These are phyloP conservation scores for Xanthoconium separans DNA, from an alignment of 1,284 basidiomycete species.

Conservation along the genomic window DNA sequence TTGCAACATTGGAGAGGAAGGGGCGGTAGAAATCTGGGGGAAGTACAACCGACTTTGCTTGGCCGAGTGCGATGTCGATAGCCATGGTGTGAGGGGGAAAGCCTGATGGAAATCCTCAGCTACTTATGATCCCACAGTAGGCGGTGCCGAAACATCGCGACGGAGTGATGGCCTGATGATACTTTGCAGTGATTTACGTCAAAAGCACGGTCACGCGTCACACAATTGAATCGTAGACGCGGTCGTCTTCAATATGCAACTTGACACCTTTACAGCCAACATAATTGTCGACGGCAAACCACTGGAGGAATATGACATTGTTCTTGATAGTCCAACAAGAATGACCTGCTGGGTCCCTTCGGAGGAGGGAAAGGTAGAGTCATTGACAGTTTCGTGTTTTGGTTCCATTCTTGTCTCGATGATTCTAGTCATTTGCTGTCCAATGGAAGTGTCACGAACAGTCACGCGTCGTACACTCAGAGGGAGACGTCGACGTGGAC, in stretches of 20 bases:
- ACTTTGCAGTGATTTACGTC: too few relatives aligned
- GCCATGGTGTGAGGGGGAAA: too few relatives aligned
- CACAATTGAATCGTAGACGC: too few relatives aligned
- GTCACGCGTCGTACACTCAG: background rate
- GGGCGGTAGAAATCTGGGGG: conserved; percentile 50
- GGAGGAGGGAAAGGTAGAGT: conserved; percentile 17
- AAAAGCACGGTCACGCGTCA: background rate
- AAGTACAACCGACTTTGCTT: conserved; percentile 22
- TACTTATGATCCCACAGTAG: too few relatives aligned
- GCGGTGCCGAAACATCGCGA: too few relatives aligned
- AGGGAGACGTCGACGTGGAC: background rate
- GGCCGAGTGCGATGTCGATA: too few relatives aligned
- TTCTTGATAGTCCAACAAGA: background rate
- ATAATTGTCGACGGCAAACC: conserved; percentile 13
- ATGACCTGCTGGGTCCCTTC: conserved; percentile 23
- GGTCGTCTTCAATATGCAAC: conserved; percentile 14
- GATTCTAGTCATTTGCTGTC: conserved; percentile 14
- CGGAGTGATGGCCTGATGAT: too few relatives aligned
- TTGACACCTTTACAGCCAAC: conserved; percentile 11
- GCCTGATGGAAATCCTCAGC: too few relatives aligned
- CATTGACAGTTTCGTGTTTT: background rate
- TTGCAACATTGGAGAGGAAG: conserved; percentile 61
- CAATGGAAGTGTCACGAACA: conserved; percentile 8
- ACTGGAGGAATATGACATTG: conserved; percentile 16
- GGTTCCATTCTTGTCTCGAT: background rate